A percentile compares a stretch with the other conserved stretches of the same genome.
These are phyloP conservation scores for Annulohypoxylon moriforme DNA, from an alignment of 495 filamentous ascomycete species.

Conservation along the genomic window DNA sequence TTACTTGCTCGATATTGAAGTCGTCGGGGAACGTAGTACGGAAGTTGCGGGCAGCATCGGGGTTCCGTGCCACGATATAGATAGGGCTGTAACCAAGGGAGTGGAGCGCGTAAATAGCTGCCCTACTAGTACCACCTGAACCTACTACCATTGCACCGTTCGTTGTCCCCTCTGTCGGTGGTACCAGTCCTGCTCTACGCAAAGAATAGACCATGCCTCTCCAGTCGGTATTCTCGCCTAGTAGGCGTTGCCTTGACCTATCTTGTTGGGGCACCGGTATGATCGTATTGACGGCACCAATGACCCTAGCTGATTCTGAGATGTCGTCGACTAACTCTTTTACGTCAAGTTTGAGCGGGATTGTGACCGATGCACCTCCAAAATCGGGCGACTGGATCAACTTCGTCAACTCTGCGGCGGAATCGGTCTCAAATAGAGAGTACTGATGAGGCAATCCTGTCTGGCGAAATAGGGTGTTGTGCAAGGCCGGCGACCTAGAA, in stretches of 20 bases:
- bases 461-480: slow-evolving; percentile 85
- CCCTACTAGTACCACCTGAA: slow-evolving; percentile 90
- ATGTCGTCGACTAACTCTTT: slow-evolving; percentile 84
- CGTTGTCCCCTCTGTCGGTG: slow-evolving; percentile 46
- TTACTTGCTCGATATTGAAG: slow-evolving; percentile 76
- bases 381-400: slow-evolving; percentile 80
- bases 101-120: slow-evolving; percentile 89
- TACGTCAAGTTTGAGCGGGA: slow-evolving; percentile 92
- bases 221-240: slow-evolving; percentile 97
- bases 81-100: slow-evolving; percentile 85
- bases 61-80: slow-evolving; percentile 85
- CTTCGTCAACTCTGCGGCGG: slow-evolving; percentile 69
- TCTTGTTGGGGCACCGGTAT: slow-evolving; percentile 57
- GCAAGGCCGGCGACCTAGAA: slow-evolving; percentile 86
- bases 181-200: slow-evolving; percentile 72
- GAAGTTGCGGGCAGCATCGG: slow-evolving; percentile 72
- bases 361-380: slow-evolving; percentile 94
- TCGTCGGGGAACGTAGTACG: slow-evolving; percentile 76
- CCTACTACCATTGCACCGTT: slow-evolving; percentile 80
- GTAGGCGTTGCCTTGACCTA: slow-evolving; percentile 60
- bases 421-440: slow-evolving; percentile 77
- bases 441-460: slow-evolving; percentile 91
- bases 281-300: slow-evolving; percentile 97
- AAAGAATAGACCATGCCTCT: slow-evolving; percentile 87
- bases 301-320: slow-evolving; percentile 78